Conservation (phyloP, 2,329 filamentous ascomycete species). For the Ramularia collo-cygni region DNA sequence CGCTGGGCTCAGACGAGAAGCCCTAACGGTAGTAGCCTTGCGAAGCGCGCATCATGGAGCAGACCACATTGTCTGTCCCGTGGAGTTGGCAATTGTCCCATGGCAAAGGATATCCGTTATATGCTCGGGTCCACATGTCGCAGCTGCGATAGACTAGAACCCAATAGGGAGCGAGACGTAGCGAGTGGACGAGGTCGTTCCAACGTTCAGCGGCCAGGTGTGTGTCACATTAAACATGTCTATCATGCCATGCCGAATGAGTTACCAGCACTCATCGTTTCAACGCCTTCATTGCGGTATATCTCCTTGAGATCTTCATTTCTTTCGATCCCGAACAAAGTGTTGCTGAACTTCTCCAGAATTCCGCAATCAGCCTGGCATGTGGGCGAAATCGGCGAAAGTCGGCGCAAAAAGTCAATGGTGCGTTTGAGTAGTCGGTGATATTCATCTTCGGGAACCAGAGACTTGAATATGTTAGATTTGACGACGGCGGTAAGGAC, state of each 20-base stretch:
- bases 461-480: constrained; percentile 47
- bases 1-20: no score
- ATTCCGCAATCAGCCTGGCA: constrained; percentile 69
- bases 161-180: not conserved
- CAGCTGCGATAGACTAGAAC: no score
- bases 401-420: constrained; percentile 65
- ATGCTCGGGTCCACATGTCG: no score
- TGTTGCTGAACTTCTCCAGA: constrained; percentile 47
- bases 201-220: no score
- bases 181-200: constrained; percentile 1
- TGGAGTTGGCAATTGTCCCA: no score
- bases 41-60: no score
- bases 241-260: constrained; percentile 16
- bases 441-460: constrained; percentile 52
- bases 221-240: no score
- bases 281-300: constrained; percentile 22
- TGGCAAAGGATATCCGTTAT: no score
- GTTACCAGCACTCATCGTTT: constrained; percentile 17
- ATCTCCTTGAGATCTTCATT: constrained; percentile 14
- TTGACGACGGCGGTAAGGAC: constrained; percentile 77
- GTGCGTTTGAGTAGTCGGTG: constrained; percentile 62
- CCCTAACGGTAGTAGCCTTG: no score
- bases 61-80: no score
- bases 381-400: constrained; percentile 66
- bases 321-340: constrained; percentile 21